Conservation (phyloP, 805 yeast genomes). For the Kluyveromyces siamensis region DNA sequence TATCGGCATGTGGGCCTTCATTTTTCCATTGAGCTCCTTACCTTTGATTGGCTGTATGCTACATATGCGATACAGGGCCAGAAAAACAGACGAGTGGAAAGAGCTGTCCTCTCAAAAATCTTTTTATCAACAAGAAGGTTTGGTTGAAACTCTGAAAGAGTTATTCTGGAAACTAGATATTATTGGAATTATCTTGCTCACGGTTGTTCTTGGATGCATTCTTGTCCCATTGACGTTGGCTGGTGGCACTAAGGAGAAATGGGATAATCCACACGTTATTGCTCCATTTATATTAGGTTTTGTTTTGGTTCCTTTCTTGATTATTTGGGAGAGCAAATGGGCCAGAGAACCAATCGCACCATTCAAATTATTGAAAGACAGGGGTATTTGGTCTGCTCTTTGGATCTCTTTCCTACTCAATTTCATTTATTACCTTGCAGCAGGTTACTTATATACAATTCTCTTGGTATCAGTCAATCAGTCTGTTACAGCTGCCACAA, state of each 20-base stretch:
- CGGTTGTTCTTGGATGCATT: slow-evolving; percentile 44
- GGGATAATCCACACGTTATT: slow-evolving; percentile 46
- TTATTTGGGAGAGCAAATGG: slow-evolving; percentile 42
- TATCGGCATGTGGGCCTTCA: slow-evolving; percentile 47
- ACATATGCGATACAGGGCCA: slow-evolving; percentile 36
- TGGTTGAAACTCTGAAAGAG: slow-evolving; percentile 16
- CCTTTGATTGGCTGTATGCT: slow-evolving; percentile 35
- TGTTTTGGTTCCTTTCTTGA: slow-evolving; percentile 39
- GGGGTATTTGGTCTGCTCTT: slow-evolving; percentile 54
- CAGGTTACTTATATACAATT: slow-evolving; percentile 50
- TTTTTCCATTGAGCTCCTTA: slow-evolving; percentile 39
- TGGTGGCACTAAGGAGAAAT: slow-evolving; percentile 39
- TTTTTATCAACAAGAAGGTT: slow-evolving; percentile 1
- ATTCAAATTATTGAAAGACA: slow-evolving; percentile 40
- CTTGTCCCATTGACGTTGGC: slow-evolving; percentile 58
- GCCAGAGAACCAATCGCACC: slow-evolving; percentile 49
- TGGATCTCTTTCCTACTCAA: slow-evolving; percentile 42
- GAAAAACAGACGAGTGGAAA: slow-evolving; percentile 33
- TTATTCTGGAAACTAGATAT: slow-evolving; percentile 51
- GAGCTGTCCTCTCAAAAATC: slow-evolving; percentile 25
- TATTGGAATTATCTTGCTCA: slow-evolving; percentile 44
- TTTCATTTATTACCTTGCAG: slow-evolving; percentile 50
- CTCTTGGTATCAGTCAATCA: slow-evolving; percentile 46
- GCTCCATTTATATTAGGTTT: slow-evolving; percentile 51
- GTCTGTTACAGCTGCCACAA: slow-evolving; percentile 46